These are phyloP conservation scores for Phialophora chinensis DNA, from an alignment of 2,329 filamentous ascomycete genomes.

Conservation along the genomic window DNA sequence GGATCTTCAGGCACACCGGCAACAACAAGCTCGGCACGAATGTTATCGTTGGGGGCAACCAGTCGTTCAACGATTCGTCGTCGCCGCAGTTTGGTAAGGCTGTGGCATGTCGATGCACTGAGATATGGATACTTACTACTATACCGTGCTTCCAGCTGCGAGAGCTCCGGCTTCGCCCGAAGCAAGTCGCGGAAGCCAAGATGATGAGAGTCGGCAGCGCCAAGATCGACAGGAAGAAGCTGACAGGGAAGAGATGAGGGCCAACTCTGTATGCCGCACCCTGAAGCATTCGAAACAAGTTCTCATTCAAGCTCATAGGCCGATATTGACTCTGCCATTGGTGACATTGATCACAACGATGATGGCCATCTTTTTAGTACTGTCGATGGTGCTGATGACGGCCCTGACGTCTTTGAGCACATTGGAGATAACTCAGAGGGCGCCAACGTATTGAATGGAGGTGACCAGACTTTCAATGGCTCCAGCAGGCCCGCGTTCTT, in stretches of 20 bases:
- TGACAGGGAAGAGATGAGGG: neutral
- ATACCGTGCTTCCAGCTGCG: neutral
- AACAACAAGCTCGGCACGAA: conserved; percentile 1
- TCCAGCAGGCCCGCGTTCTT: neutral
- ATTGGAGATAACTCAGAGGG: neutral
- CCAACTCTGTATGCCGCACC: neutral
- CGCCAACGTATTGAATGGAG: neutral
- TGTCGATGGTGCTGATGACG: neutral
- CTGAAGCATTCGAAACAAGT: neutral
- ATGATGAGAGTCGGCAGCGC: neutral
- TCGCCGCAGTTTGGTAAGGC: neutral
- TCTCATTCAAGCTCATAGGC: neutral
- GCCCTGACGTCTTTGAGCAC: neutral
- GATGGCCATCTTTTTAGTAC: neutral
- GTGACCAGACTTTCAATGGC: neutral
- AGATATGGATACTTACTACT: neutral
- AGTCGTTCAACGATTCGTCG: neutral
- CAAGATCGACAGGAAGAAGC: neutral
- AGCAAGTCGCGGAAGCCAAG: neutral
- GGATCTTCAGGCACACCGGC: neutral
- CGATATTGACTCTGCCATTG: neutral
- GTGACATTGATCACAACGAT: neutral
- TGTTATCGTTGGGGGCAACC: neutral
- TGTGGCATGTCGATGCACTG: neutral
- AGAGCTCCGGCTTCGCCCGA: neutral